Conservation (phyloP, 495 filamentous ascomycete species). For the Podospora appendiculata region DNA sequence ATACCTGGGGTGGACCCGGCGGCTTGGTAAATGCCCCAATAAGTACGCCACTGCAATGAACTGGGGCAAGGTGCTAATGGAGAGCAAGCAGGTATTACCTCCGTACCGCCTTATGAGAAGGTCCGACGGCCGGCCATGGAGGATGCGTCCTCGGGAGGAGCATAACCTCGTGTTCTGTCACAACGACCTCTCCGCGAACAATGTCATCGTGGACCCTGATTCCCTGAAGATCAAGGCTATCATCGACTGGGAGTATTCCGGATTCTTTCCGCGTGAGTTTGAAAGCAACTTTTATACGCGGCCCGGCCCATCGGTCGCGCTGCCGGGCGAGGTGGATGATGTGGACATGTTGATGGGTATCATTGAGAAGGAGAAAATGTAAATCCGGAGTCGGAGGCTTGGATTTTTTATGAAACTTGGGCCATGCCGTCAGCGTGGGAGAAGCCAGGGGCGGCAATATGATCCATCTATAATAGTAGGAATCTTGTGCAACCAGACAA, state of each 20-base stretch:
- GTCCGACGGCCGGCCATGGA: not conserved
- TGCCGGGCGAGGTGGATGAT: not conserved
- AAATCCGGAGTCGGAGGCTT: too few species aligned
- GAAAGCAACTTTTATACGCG: not conserved
- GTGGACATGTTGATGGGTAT: too few species aligned
- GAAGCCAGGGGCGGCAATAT: too few species aligned
- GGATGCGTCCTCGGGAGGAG: not conserved
- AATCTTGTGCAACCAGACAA: too few species aligned
- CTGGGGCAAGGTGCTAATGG: too few species aligned
- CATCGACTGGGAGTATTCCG: conserved; percentile 1
- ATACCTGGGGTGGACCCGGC: not conserved
- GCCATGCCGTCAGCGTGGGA: too few species aligned
- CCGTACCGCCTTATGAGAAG: conserved; percentile 2
- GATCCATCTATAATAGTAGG: too few species aligned
- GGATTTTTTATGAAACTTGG: too few species aligned
- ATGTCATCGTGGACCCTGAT: conserved; percentile 6
- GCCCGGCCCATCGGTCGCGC: not conserved
- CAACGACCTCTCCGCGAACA: conserved; percentile 3
- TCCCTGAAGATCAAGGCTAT: conserved; percentile 5
- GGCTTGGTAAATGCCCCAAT: not conserved
- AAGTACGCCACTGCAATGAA: too few species aligned
- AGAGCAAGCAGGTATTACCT: not conserved
- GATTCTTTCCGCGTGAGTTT: not conserved
- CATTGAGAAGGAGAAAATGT: too few species aligned
- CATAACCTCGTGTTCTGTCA: not conserved